Evolutionary conservation across 192 early-diverging fungal genomes (phyloP), one percentile per base, ranked within the genome.

Genomic region (Linnemannia exigua): DNA sequence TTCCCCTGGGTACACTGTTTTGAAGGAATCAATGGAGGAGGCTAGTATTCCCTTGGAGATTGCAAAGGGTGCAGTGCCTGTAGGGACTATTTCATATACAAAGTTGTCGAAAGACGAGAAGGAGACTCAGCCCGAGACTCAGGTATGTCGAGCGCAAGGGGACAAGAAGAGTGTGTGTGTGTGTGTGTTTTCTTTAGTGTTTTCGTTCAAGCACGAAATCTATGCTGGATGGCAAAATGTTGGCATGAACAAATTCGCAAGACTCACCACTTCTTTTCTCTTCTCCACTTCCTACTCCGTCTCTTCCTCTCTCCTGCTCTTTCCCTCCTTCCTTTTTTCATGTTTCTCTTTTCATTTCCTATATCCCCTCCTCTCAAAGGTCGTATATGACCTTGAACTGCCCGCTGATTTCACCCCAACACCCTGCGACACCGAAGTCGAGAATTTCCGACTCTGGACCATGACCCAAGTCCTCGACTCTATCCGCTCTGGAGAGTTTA

Each of bases 11-110:
- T 94, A 93, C 25, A 94, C 94, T 9, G 90, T 97, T 28, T 75
- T 96, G 44, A 97, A 97, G 87, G 98, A 99, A 79, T 97, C 95
- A 79, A 89, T 90, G 54, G 98, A 99, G 87, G 98, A 99, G 80
- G 98, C 95, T 11, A 92, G 92, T 17, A 89, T 99, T 66, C 89
- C 92, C 0, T 41, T 36, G 1, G 68, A 90, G 3, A 70, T 97
- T 37, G 92, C 95, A 9, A 22, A 84, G 22, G 88, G 86, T n/a
- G 90, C 93, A 0, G 38, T 79, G 9, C 79, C 88, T 17, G 92
- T 90, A 0, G 95, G 96, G 3, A 92, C 90, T 0, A 90, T 99
- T 31, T 90, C 94, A 35, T 98, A 96, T 81, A 96, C 91, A 41
- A 90, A 90, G 4, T 79, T 89, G 12, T 92, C 92, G 31, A 87